phyloP scores from a whole-genome alignment of 371 early-diverging fungal species.

The Sporodiniella umbellata region DNA sequence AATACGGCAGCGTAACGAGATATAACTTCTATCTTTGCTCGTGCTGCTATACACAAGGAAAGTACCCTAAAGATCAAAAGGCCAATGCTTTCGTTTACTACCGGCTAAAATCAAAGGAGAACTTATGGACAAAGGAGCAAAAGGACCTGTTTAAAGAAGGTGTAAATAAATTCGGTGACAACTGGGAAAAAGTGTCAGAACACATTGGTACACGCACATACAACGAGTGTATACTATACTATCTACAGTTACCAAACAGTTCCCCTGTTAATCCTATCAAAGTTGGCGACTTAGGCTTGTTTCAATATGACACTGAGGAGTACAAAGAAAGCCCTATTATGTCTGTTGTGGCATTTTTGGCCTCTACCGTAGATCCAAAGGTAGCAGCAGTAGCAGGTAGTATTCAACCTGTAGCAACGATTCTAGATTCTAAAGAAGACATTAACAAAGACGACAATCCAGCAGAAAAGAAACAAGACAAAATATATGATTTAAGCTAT shows the following conservation, averaged over 20 bases:
- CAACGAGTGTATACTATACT: constrained; percentile 45
- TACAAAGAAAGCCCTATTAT: constrained; percentile 92
- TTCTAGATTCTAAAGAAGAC: background rate
- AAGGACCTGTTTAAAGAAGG: constrained; percentile 30
- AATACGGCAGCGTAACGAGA: constrained; percentile 12
- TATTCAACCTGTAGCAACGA: constrained; percentile 1
- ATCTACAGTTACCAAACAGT: constrained; percentile 30
- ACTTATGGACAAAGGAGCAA: constrained; percentile 38
- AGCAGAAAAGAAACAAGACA: constrained; percentile 10
- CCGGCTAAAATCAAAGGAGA: constrained; percentile 7
- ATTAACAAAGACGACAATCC: constrained; percentile 1
- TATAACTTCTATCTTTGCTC: constrained; percentile 14
- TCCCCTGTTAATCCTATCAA: constrained; percentile 71
- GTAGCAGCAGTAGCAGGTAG: constrained; percentile 89
- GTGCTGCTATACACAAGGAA: constrained; percentile 24
- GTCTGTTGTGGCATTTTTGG: constrained; percentile 93
- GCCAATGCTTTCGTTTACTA: constrained; percentile 6
- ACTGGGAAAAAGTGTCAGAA: constrained; percentile 41
- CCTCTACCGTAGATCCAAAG: constrained; percentile 88
- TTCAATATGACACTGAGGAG: constrained; percentile 59
- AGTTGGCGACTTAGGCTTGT: constrained; percentile 36
- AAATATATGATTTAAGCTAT: constrained; percentile 48
- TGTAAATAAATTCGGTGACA: constrained; percentile 23
- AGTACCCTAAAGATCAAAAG: constrained; percentile 50
- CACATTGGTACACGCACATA: constrained; percentile 40